Conservation (phyloP, 2,329 filamentous ascomycete species). For the Aspergillus nomiae region DNA sequence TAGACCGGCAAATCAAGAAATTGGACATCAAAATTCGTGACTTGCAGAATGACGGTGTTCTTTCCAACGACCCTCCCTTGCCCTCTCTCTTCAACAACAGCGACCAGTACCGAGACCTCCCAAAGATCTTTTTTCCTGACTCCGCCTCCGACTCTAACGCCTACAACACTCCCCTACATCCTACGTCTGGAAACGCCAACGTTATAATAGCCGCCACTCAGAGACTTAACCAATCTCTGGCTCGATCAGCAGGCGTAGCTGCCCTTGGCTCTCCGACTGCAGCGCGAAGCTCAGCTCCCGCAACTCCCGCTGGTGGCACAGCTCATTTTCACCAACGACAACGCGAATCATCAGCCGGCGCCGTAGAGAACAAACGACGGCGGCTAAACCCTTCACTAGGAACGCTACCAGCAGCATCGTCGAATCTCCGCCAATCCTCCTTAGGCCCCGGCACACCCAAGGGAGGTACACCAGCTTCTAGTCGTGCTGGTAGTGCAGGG, state of each 20-base stretch:
- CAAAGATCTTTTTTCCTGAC: slow-evolving; percentile 54
- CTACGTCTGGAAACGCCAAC: slow-evolving; percentile 58
- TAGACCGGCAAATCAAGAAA: slow-evolving; percentile 65
- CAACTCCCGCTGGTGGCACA: slow-evolving; percentile 44
- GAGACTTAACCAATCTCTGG: slow-evolving; percentile 44
- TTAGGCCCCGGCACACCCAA: slow-evolving; percentile 67
- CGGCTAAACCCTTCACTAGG: slow-evolving; percentile 57
- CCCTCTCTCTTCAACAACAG: slow-evolving; percentile 60
- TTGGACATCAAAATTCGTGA: slow-evolving; percentile 64
- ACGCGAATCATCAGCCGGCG: slow-evolving; percentile 57
- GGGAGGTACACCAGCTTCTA: slow-evolving; percentile 53
- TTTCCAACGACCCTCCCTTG: slow-evolving; percentile 60
- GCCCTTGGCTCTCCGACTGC: slow-evolving; percentile 41
- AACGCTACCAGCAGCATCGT: slow-evolving; percentile 56
- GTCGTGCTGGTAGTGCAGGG: slow-evolving; percentile 62
- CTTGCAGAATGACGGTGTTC: slow-evolving; percentile 60
- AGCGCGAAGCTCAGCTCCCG: slow-evolving; percentile 47
- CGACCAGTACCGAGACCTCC: slow-evolving; percentile 45
- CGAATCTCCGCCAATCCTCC: slow-evolving; percentile 61
- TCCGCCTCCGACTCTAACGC: slow-evolving; percentile 46
- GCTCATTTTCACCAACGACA: slow-evolving; percentile 50
- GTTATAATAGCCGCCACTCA: slow-evolving; percentile 56
- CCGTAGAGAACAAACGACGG: slow-evolving; percentile 60
- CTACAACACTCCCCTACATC: slow-evolving; percentile 52
- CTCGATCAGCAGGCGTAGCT: slow-evolving; percentile 36